Evolutionary conservation across 768 basidiomycete species (phyloP), one percentile per base, ranked within the genome.

Genomic region (Tephrocybe sp.): DNA sequence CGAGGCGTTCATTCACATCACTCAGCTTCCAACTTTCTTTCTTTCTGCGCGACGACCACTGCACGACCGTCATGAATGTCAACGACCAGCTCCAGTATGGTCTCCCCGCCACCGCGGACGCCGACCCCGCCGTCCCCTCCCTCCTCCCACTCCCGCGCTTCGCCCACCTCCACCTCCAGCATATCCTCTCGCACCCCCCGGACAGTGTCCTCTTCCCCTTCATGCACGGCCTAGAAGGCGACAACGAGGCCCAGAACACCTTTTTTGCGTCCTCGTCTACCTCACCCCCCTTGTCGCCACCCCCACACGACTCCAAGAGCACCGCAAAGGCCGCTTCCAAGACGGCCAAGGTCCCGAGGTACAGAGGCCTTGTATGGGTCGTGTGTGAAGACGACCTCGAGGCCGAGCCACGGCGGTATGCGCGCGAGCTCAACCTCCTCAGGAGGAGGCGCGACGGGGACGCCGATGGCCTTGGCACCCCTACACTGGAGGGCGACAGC

Each of bases 131-230:
- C 20, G 37, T 20, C 21, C 45, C 39, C 30, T 7, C 45, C 1
- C 53, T 72, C 1, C 65, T 78, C 47, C 56, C 70, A n/a, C 57
- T 74, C 1, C 12, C 59, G 18, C 68, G 80, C 51, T 91, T 90
- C 62, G 73, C 83, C 3, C 63, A 73, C 17, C 68, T 93, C 45
- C 85, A 88, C 50, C 75, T 81, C 59, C 65, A 73, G n/a, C 81
- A 90, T 57, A 72, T 83, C 55, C 74, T 80, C 51, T 69, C 81
- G 1, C 88, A 94, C 67, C 82, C 90, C 1, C 87, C 88, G 0
- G 93, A 96, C 70, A 74, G 77, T 34, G 78, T 86, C 58, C 80
- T 94, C 51, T 96, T 96, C 65, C 93, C 93, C 0, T 96, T 93
- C 70, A 71, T 93, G 14, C 93, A 94, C 61, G 90, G 92, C 38